Base-by-base conservation (phyloP, 2,329 filamentous ascomycete species). In the Talaromyces sp. region DNA sequence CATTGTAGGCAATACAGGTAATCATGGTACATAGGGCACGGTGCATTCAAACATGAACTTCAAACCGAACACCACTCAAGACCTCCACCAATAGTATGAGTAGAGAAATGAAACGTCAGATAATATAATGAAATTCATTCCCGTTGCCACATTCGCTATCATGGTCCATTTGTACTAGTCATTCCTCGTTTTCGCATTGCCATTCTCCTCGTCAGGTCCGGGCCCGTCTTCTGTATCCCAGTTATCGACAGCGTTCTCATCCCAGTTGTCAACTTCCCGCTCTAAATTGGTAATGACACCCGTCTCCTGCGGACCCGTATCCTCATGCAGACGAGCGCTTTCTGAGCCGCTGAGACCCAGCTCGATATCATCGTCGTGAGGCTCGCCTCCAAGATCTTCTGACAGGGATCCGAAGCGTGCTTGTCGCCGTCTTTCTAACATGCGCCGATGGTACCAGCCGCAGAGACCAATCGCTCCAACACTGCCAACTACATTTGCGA, bases 381-480 rank as follows among this genome's bases (percentile, higher is more conserved):
- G 43, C 2, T 76, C 78, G 1, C 35, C 79, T 49, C 73, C 73
- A 19, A 76, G 77, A 24, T 79, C 81, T 6, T 77, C 76, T 35
- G 90, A 86, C 6, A 96, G 85, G 7, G 86, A 84, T 62, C 96
- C 96, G 60, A 86, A 86, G 73, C 90, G 90, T 63, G 87, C 87
- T 73, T 87, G 83, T 66, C 93, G 86, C 75, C 90, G 91, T 68
- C 95, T 86, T 78, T 98, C 94, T 45, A 98, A 82, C 93, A 98
- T 98, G 66, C 95, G 89, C 74, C 91, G 90, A 79, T 99, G 95
- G 76, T 99, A 99, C 90, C 91, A 94, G 65, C 88, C 89, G 75
- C 91, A 96, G 22, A 96, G 76, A 0, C 84, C 89, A 22, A 97
- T 75, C 0, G 87, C 93, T 0, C 83, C 81, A 14, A 90, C 78